These are phyloP conservation scores for Candida sithepensis DNA, from an alignment of 805 yeast genomes.

Conservation along the genomic window DNA sequence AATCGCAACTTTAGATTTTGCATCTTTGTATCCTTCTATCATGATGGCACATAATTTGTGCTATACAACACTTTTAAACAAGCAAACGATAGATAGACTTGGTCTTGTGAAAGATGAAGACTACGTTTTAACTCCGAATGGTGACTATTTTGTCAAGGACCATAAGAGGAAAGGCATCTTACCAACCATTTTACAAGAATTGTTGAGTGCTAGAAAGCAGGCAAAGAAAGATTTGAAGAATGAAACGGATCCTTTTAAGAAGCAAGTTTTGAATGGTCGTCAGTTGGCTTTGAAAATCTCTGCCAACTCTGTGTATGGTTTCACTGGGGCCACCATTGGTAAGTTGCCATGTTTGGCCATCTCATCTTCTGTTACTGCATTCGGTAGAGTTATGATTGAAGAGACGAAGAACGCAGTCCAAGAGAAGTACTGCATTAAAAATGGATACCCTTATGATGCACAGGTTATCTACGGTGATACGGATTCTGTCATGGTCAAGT, in stretches of 20 bases:
- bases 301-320: constrained; percentile 98
- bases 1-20: constrained; percentile 96
- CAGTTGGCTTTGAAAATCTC: constrained; percentile 94
- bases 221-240: constrained; percentile 88
- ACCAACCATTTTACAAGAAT: constrained; percentile 88
- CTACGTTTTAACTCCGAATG: constrained; percentile 85
- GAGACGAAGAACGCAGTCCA: constrained; percentile 84
- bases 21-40: constrained; percentile 94
- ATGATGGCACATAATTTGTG: constrained; percentile 99
- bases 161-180: constrained; percentile 74
- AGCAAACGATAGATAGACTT: constrained; percentile 62
- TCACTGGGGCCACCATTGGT: constrained; percentile 98
- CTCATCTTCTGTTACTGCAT: constrained; percentile 92
- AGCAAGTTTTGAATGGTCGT: constrained; percentile 93
- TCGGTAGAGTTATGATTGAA: constrained; percentile 97
- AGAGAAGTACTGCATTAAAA: constrained; percentile 68
- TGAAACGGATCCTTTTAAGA: constrained; percentile 91
- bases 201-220: constrained; percentile 85
- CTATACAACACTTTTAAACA: constrained; percentile 81
- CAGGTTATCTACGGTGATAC: constrained; percentile 97
- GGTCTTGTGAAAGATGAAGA: constrained; percentile 67
- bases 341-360: constrained; percentile 95
- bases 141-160: constrained; percentile 81
- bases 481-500: constrained; percentile 98
- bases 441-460: constrained; percentile 83